Evolutionary conservation across 2,329 filamentous ascomycete species (phyloP).

Genomic region (Keithomyces neogunnii): DNA sequence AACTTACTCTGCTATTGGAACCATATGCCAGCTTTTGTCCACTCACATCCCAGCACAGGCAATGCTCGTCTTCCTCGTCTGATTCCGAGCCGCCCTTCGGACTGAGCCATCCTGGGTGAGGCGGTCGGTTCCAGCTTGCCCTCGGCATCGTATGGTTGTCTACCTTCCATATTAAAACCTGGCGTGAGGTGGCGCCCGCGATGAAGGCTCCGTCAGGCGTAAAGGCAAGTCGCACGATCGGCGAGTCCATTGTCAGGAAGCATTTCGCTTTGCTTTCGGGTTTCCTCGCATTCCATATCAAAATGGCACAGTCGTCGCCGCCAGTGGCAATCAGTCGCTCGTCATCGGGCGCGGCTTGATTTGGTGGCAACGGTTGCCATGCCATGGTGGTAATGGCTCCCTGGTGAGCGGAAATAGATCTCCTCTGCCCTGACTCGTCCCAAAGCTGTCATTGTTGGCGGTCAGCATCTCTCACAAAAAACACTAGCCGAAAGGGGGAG

Average conservation of each 20-base stretch:
- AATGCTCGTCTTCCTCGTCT: slow-evolving; percentile 54
- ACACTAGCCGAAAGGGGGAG: background rate
- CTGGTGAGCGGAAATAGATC: slow-evolving; percentile 50
- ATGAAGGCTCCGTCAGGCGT: slow-evolving; percentile 56
- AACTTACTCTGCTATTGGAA: slow-evolving; percentile 51
- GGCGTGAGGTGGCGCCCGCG: slow-evolving; percentile 50
- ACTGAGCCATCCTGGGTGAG: slow-evolving; percentile 50
- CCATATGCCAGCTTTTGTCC: slow-evolving; percentile 57
- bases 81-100: slow-evolving; percentile 42
- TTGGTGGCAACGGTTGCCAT: slow-evolving; percentile 46
- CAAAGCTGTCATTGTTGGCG: slow-evolving; percentile 35
- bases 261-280: slow-evolving; percentile 47
- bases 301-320: slow-evolving; percentile 53
- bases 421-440: slow-evolving; percentile 44
- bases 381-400: slow-evolving; percentile 48
- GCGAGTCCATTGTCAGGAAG: slow-evolving; percentile 51
- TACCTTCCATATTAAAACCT: slow-evolving; percentile 57
- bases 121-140: slow-evolving; percentile 49
- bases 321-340: slow-evolving; percentile 54
- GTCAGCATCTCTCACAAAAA: background rate
- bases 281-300: slow-evolving; percentile 52
- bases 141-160: slow-evolving; percentile 49
- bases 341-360: slow-evolving; percentile 29
- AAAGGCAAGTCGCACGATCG: slow-evolving; percentile 51
- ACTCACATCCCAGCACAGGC: slow-evolving; percentile 52